phyloP scores from a whole-genome alignment of 2,329 filamentous ascomycete genomes.

The Cordyceps militaris region DNA sequence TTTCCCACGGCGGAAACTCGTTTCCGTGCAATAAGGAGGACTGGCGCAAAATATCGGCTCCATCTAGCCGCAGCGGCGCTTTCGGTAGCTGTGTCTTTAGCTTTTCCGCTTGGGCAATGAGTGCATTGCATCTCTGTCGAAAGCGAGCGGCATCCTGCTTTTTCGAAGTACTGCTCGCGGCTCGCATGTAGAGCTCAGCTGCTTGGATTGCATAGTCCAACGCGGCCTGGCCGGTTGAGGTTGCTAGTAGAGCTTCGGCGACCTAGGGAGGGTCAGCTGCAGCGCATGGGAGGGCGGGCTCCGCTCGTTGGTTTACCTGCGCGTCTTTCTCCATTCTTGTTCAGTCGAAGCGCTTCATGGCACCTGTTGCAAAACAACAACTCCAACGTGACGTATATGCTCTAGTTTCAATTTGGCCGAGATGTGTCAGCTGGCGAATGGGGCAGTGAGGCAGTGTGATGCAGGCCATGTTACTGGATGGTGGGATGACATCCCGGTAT shows the following conservation, averaged over 20 bases:
- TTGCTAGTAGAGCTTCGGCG: conserved; percentile 31
- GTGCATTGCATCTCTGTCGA: conserved; percentile 58
- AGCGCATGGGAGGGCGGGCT: neutral
- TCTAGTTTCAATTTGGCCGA: neutral
- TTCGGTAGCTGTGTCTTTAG: conserved; percentile 50
- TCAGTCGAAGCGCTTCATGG: conserved; percentile 3
- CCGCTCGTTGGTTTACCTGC: conserved; percentile 22
- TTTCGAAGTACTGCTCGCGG: conserved; percentile 53
- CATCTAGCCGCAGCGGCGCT: neutral
- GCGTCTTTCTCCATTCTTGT: conserved; percentile 32
- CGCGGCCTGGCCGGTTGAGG: conserved; percentile 45
- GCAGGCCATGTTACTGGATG: neutral
- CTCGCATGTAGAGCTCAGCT: conserved; percentile 75
- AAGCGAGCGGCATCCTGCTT: conserved; percentile 60
- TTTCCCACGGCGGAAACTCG: conserved; percentile 80
- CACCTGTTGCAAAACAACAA: neutral
- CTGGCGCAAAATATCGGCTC: conserved; percentile 54
- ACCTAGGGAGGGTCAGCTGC: conserved; percentile 21
- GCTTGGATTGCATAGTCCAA: conserved; percentile 69
- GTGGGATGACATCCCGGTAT: conserved; percentile 9
- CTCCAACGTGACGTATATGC: neutral
- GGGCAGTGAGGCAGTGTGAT: neutral
- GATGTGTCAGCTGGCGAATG: neutral
- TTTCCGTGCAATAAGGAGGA: conserved; percentile 76
- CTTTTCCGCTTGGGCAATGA: conserved; percentile 65